Conservation (phyloP, 345 rosid genomes). For the Dipteronia sinensis region DNA sequence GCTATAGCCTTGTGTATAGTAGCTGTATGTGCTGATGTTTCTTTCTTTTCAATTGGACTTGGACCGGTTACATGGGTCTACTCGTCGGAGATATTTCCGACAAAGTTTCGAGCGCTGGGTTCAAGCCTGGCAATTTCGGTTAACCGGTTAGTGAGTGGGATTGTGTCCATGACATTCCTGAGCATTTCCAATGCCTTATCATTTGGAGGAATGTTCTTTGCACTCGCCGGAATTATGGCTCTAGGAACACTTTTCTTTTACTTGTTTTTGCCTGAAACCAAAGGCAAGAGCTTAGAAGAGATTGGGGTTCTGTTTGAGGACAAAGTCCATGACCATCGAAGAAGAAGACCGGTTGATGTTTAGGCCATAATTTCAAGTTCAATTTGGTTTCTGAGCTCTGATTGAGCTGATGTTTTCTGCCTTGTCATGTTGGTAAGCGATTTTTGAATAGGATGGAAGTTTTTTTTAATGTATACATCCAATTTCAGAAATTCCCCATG, state of each 20-base stretch:
- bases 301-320: slow-evolving; percentile 58
- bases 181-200: slow-evolving; percentile 42
- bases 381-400: not conserved
- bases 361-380: not conserved
- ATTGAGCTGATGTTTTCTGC: not conserved
- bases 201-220: slow-evolving; percentile 61
- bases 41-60: slow-evolving; percentile 77
- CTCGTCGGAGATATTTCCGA: slow-evolving; percentile 75
- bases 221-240: slow-evolving; percentile 53
- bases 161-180: slow-evolving; percentile 70
- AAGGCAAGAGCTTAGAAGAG: slow-evolving; percentile 70
- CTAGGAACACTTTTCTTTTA: slow-evolving; percentile 54
- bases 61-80: slow-evolving; percentile 92
- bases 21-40: slow-evolving; percentile 44
- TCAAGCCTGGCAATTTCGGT: slow-evolving; percentile 59
- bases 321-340: not conserved
- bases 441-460: no score
- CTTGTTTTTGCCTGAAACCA: slow-evolving; percentile 71
- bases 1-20: slow-evolving; percentile 38
- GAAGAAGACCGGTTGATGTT: no score
- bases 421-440: not conserved
- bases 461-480: no score
- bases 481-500: no score
- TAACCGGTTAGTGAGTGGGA: slow-evolving; percentile 73
- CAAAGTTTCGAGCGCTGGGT: slow-evolving; percentile 70